Conservation (phyloP, 2,329 filamentous ascomycete genomes). For the Ascochyta lentis region DNA sequence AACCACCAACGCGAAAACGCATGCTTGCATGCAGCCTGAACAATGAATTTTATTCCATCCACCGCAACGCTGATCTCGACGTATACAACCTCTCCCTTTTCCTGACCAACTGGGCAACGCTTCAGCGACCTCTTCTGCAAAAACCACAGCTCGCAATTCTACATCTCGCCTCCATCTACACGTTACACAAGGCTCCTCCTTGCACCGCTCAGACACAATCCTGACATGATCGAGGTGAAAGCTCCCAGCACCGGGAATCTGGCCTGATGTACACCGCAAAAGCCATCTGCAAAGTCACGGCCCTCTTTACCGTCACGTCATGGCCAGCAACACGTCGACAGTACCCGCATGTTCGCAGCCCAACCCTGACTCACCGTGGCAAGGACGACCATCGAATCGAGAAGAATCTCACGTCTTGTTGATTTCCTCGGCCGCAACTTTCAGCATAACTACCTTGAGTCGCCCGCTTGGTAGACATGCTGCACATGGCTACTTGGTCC, state of each 20-base stretch:
- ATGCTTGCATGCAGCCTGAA: too few species aligned
- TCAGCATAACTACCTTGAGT: too few species aligned
- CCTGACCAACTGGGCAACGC: background rate
- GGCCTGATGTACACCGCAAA: background rate
- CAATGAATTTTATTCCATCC: too few species aligned
- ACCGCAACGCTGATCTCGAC: too few species aligned
- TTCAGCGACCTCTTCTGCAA: too few species aligned
- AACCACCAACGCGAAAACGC: too few species aligned
- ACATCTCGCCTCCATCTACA: background rate
- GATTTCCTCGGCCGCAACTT: too few species aligned
- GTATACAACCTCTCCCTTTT: background rate
- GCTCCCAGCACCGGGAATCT: background rate
- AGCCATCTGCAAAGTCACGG: background rate
- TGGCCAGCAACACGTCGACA: background rate
- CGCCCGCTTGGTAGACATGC: too few species aligned
- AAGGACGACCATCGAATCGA: background rate
- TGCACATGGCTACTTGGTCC: too few species aligned
- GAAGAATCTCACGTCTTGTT: too few species aligned
- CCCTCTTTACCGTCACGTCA: background rate
- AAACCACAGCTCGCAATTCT: background rate
- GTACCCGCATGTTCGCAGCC: constrained; percentile 15
- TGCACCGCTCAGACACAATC: constrained; percentile 5
- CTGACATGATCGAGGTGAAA: background rate
- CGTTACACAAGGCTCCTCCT: constrained; percentile 12
- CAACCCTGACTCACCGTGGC: constrained; percentile 12